phyloP scores from a whole-genome alignment of 768 basidiomycete species.

The Suillus spraguei region DNA sequence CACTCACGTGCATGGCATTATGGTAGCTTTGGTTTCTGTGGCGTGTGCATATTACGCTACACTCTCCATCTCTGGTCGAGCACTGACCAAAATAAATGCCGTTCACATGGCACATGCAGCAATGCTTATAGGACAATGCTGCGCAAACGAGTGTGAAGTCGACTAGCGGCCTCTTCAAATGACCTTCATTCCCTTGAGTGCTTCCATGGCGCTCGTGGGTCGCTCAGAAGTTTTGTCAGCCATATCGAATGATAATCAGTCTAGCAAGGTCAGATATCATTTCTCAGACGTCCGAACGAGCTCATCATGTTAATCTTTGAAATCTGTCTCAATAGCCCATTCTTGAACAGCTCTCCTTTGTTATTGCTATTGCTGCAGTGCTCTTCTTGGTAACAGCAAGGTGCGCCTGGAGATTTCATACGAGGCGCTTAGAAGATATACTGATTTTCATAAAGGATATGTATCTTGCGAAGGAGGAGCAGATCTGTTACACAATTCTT shows the following conservation, averaged over 20 bases:
- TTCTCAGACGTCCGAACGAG: background rate
- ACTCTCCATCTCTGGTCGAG: background rate
- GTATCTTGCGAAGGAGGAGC: constrained; percentile 27
- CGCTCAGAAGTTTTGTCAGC: constrained; percentile 10
- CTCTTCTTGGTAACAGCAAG: constrained; percentile 24
- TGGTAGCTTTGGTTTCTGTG: constrained; percentile 25
- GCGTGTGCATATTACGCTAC: constrained; percentile 19
- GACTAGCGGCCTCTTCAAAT: constrained; percentile 8
- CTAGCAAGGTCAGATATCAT: constrained; percentile 20
- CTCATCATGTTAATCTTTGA: background rate
- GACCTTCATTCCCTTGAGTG: constrained; percentile 9
- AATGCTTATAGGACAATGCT: constrained; percentile 5
- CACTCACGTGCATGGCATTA: constrained; percentile 15
- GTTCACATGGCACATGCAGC: constrained; percentile 5
- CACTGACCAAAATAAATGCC: background rate
- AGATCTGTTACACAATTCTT: constrained; percentile 26
- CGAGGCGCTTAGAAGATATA: background rate
- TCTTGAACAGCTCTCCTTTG: constrained; percentile 27
- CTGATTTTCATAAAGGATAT: constrained; percentile 16
- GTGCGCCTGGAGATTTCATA: constrained; percentile 13
- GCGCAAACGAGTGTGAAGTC: constrained; percentile 11
- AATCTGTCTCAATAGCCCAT: constrained; percentile 17
- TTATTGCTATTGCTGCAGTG: constrained; percentile 17
- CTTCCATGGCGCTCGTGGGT: background rate
- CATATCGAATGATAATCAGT: background rate